Base-by-base conservation (phyloP, 2,329 filamentous ascomycete genomes). In the Cladosporium sphaerospermum region DNA sequence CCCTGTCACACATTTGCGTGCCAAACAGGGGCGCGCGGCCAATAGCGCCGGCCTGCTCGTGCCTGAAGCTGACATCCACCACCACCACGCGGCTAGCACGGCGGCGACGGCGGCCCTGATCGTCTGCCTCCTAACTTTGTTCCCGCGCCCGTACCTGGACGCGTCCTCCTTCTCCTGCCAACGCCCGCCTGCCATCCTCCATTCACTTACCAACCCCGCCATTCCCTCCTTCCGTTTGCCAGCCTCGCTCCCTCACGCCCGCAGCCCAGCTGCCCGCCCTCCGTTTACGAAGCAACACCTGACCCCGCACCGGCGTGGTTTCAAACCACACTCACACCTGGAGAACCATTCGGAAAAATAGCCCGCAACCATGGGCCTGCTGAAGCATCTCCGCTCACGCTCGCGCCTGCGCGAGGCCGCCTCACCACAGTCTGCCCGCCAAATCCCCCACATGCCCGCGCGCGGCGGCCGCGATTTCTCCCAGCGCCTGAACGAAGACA, bases 401-500 rank as follows among this genome's bases (percentile, higher is more conserved):
- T 73, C 73, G 55, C 70, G 66, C 53, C 66, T 73, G 51, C 31
- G 31, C 31, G 31, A 18, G 36, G 32, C 19, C 46, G 44, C 56
- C 40, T 54, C 50, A 16, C 43, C 50, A 14, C 33, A 56, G 37
- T 52, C 49, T 42, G 45, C 49, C 18, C 54, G 45, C 46, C 53
- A 54, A 28, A 41, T 50, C 46, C 52, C 45, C 41, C 32, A 53
- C 46, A 50, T 47, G 46, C 31, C 49, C 18, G 43, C 49, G 19
- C 46, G 46, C 28, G 31, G 42, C 14, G 41, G 56, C 14, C 53
- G 64, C 44, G 71, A 53, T 28, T 46, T 46, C 36, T 73, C 70
- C 28, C 61, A 61, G 46, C 68, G 70, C 48, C 78, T 96, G 9
- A 86, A 89, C 9, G 72, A 78, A 23, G 72, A 78, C n/a, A 76